Conservation (phyloP, 2,329 filamentous ascomycete species). For the Colletotrichum shisoi region DNA sequence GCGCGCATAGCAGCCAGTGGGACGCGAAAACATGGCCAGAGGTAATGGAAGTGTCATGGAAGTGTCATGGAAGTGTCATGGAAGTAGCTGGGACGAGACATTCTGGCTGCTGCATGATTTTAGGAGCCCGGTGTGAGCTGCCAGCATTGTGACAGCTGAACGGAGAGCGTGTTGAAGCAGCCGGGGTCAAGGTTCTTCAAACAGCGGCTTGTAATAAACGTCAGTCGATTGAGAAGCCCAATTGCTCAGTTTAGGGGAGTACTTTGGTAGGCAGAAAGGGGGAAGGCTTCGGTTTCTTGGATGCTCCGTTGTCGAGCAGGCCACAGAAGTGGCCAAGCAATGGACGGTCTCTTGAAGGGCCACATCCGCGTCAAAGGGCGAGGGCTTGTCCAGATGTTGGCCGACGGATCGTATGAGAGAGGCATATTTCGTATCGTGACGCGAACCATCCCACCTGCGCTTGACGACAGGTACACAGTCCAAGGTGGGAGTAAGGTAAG, state of each 20-base stretch:
- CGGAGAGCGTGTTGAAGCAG: constrained; percentile 1
- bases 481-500: not conserved
- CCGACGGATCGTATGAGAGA: no score
- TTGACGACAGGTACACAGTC: no score
- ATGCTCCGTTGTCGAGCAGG: not conserved
- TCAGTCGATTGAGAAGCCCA: constrained; percentile 29
- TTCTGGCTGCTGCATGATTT: not conserved
- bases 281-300: not conserved
- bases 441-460: no score
- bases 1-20: not conserved
- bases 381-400: not conserved
- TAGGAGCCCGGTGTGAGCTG: not conserved
- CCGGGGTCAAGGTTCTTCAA: constrained; percentile 16
- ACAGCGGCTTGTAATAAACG: not conserved
- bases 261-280: not conserved
- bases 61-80: not conserved
- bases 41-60: not conserved
- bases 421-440: not conserved
- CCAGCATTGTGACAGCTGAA: not conserved
- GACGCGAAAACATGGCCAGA: not conserved
- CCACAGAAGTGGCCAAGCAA: constrained; percentile 16
- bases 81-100: not conserved
- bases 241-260: not conserved
- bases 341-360: constrained; percentile 34
- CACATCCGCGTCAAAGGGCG: constrained; percentile 19